Percentiles rank a stretch among this genome's conserved stretches.
phyloP scores from a whole-genome alignment of 2,329 filamentous ascomycete genomes.

The Amauroascus niger region DNA sequence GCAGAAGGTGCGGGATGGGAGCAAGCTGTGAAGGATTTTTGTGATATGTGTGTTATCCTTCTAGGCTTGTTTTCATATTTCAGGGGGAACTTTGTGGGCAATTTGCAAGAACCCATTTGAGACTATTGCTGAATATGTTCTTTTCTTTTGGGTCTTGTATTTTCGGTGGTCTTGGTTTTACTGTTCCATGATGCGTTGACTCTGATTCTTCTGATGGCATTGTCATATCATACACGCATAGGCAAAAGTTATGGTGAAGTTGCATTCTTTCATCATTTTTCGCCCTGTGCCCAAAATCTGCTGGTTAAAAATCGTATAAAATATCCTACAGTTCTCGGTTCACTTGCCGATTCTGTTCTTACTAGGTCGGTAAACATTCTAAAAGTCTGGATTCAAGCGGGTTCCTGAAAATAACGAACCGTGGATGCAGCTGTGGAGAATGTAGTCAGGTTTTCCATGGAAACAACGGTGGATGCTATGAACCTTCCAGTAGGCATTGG shows the following conservation, averaged over 20 bases:
- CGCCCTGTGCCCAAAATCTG: background rate
- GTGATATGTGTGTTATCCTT: background rate
- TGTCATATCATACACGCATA: too few relatives aligned
- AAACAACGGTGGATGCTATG: background rate
- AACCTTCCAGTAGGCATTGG: too few relatives aligned
- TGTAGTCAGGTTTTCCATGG: background rate
- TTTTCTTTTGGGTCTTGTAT: too few relatives aligned
- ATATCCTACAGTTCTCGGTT: background rate
- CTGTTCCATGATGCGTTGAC: too few relatives aligned
- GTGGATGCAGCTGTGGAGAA: background rate
- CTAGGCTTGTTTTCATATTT: too few relatives aligned
- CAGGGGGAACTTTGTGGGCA: too few relatives aligned
- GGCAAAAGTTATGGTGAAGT: too few relatives aligned
- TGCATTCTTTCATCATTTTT: background rate
- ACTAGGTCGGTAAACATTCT: background rate
- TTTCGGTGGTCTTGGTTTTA: too few relatives aligned
- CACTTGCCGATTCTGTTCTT: background rate
- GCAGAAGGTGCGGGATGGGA: constrained; percentile 28
- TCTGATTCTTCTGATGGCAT: too few relatives aligned
- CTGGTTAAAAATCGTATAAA: background rate
- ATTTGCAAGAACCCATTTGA: too few relatives aligned
- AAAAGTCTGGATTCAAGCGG: background rate
- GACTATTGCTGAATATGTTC: too few relatives aligned
- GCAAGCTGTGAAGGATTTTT: constrained; percentile 34
- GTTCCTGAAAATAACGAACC: background rate